Conservation (phyloP, 2,329 filamentous ascomycete genomes). For the Arthroderma sp. region DNA sequence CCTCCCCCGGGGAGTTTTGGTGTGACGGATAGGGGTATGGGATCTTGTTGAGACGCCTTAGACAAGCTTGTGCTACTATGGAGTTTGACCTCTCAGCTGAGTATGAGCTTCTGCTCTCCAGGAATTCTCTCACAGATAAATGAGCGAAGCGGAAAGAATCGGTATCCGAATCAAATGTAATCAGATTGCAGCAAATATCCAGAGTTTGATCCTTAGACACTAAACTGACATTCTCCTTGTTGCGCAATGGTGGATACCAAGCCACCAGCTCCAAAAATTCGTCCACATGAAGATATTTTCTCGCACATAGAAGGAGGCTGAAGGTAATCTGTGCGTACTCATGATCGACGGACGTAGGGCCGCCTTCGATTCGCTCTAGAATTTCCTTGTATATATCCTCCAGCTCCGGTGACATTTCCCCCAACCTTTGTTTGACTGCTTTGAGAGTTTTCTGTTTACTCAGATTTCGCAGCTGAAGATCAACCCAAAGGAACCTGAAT, state of each 20-base stretch:
- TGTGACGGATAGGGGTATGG: neutral
- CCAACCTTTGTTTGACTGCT: slow-evolving; percentile 15
- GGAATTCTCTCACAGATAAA: slow-evolving; percentile 20
- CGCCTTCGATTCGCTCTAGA: slow-evolving; percentile 1
- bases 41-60: neutral
- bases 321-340: slow-evolving; percentile 10
- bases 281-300: slow-evolving; percentile 5
- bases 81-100: neutral
- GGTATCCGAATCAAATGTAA: slow-evolving; percentile 15
- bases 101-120: slow-evolving; percentile 13
- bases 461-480: slow-evolving; percentile 18
- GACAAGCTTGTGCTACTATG: neutral
- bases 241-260: neutral
- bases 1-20: neutral
- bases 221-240: neutral
- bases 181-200: slow-evolving; percentile 17
- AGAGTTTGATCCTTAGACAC: slow-evolving; percentile 11
- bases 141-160: slow-evolving; percentile 20
- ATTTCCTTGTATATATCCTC: slow-evolving; percentile 8
- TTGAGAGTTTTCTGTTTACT: slow-evolving; percentile 12
- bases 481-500: slow-evolving; percentile 22
- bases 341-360: neutral
- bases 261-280: slow-evolving; percentile 13
- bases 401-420: slow-evolving; percentile 13
- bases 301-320: slow-evolving; percentile 14